These are phyloP conservation scores for Elsinoe ampelina DNA, from an alignment of 2,329 filamentous ascomycete genomes.

Conservation along the genomic window DNA sequence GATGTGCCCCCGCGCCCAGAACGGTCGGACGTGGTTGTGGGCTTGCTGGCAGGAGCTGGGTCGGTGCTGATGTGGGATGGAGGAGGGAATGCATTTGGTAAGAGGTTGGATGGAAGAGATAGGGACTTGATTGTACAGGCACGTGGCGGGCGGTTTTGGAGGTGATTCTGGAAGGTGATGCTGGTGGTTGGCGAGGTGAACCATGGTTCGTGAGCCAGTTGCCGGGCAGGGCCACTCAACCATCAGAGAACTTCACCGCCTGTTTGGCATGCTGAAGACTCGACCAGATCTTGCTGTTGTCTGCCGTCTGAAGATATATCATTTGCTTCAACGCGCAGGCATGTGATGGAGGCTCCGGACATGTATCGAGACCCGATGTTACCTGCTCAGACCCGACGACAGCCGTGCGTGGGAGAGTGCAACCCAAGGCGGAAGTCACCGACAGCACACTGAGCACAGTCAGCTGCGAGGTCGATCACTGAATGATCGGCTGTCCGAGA, in stretches of 20 bases:
- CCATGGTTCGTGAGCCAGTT: background rate
- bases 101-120: background rate
- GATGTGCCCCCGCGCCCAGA: constrained; percentile 1
- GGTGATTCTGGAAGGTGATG: constrained; percentile 1
- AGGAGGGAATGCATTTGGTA: background rate
- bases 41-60: background rate
- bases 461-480: constrained; percentile 7
- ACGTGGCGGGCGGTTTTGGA: background rate
- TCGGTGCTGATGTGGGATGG: background rate
- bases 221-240: background rate
- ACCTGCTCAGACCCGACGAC: background rate
- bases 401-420: background rate
- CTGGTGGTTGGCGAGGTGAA: background rate
- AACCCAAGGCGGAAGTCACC: background rate
- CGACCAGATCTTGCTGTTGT: background rate
- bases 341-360: background rate
- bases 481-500: background rate
- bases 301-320: background rate
- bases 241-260: background rate
- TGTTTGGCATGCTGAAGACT: background rate
- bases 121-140: background rate
- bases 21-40: background rate
- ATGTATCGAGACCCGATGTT: background rate
- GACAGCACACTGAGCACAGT: too few relatives aligned
- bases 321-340: background rate